phyloP scores from a whole-genome alignment of 2,329 filamentous ascomycete genomes.

The Aureobasidium vineae region DNA sequence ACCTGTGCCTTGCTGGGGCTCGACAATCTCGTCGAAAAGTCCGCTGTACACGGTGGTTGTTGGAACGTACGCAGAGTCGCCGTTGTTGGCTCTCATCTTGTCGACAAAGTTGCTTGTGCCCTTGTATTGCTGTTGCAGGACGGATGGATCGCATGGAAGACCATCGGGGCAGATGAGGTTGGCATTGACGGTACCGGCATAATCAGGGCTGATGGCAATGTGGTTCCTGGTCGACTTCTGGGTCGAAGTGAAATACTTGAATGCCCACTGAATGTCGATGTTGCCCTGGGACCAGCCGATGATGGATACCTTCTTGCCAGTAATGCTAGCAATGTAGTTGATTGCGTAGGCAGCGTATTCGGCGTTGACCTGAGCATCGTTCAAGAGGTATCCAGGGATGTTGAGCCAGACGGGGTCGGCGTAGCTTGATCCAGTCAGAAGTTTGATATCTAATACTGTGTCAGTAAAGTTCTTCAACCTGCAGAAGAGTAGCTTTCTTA shows the following conservation, averaged over 20 bases:
- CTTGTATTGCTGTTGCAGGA: slow-evolving; percentile 50
- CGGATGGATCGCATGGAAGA: slow-evolving; percentile 40
- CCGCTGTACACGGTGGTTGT: slow-evolving; percentile 55
- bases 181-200: slow-evolving; percentile 49
- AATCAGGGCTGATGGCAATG: slow-evolving; percentile 55
- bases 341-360: slow-evolving; percentile 60
- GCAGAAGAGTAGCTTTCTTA: background rate
- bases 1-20: slow-evolving; percentile 49
- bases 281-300: slow-evolving; percentile 59
- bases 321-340: slow-evolving; percentile 53
- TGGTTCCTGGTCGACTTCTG: slow-evolving; percentile 49
- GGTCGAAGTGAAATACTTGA: slow-evolving; percentile 58
- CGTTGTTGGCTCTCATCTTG: slow-evolving; percentile 46
- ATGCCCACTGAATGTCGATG: slow-evolving; percentile 56
- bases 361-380: slow-evolving; percentile 52
- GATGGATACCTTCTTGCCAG: slow-evolving; percentile 44
- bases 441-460: slow-evolving; percentile 42
- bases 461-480: background rate
- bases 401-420: slow-evolving; percentile 58
- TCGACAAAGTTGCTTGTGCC: slow-evolving; percentile 45
- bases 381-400: slow-evolving; percentile 49
- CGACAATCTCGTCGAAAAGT: slow-evolving; percentile 52
- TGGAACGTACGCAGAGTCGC: slow-evolving; percentile 55
- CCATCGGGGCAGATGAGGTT: slow-evolving; percentile 37
- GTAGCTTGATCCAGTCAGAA: slow-evolving; percentile 45